A percentile compares a stretch with the other conserved stretches of the same genome.
Evolutionary conservation across 2,329 filamentous ascomycete genomes (phyloP).

Genomic region (Hirsutella thompsonii): DNA sequence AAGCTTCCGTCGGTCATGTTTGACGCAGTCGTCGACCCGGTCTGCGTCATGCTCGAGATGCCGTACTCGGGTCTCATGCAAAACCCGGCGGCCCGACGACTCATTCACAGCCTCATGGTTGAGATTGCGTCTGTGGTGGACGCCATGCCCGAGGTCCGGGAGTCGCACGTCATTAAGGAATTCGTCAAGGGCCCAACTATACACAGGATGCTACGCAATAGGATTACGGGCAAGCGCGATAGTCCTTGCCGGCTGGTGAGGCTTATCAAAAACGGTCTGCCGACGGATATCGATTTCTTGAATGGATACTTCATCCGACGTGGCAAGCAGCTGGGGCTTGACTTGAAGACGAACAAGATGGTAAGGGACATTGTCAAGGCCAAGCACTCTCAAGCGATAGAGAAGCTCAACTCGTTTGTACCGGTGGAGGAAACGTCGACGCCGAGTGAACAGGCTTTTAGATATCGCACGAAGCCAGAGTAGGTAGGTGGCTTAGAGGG

Average conservation of each 20-base stretch:
- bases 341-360: constrained; percentile 59
- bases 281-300: constrained; percentile 70
- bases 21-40: constrained; percentile 64
- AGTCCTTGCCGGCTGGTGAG: constrained; percentile 51
- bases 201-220: constrained; percentile 39
- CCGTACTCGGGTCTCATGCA: constrained; percentile 58
- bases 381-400: constrained; percentile 33
- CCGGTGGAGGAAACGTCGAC: constrained; percentile 22
- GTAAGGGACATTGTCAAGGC: constrained; percentile 61
- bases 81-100: constrained; percentile 50
- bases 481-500: neutral
- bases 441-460: constrained; percentile 9
- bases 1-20: constrained; percentile 73
- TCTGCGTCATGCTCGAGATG: constrained; percentile 68
- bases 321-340: constrained; percentile 60
- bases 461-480: constrained; percentile 7
- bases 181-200: constrained; percentile 47
- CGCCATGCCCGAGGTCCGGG: constrained; percentile 59
- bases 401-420: constrained; percentile 19
- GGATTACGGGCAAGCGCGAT: constrained; percentile 30
- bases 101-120: constrained; percentile 57
- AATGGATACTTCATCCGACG: constrained; percentile 77
- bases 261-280: constrained; percentile 45
- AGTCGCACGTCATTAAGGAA: constrained; percentile 41
- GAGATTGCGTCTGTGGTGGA: constrained; percentile 65